These are phyloP conservation scores for Hypoxylon sp. DNA, from an alignment of 2,329 filamentous ascomycete species.

Conservation along the genomic window DNA sequence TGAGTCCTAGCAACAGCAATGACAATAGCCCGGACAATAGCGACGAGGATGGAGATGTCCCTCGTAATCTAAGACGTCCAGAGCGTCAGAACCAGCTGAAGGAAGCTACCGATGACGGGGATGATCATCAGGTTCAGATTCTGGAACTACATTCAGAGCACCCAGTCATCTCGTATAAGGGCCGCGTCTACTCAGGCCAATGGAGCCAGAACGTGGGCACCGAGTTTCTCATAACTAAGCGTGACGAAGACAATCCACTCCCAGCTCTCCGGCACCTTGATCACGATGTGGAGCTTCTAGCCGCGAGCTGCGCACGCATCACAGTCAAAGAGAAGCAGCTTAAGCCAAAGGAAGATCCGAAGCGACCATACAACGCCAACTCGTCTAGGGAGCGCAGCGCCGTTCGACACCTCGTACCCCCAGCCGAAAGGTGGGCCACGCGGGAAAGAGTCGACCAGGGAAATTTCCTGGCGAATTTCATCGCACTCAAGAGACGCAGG, in stretches of 20 bases:
- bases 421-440: constrained; percentile 63
- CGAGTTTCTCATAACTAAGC: constrained; percentile 78
- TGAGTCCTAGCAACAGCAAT: constrained; percentile 32
- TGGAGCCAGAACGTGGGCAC: constrained; percentile 91
- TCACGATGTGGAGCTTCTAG: constrained; percentile 78
- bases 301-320: constrained; percentile 78
- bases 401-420: constrained; percentile 59
- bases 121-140: constrained; percentile 75
- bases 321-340: constrained; percentile 76
- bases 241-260: constrained; percentile 58
- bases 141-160: constrained; percentile 83
- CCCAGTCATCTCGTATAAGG: constrained; percentile 85
- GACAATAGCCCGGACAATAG: constrained; percentile 36
- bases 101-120: constrained; percentile 45
- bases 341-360: constrained; percentile 58
- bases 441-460: constrained; percentile 59
- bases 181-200: constrained; percentile 81
- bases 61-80: constrained; percentile 20
- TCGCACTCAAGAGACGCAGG: constrained; percentile 73
- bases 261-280: constrained; percentile 66
- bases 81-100: constrained; percentile 23
- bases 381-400: constrained; percentile 52
- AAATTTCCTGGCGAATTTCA: constrained; percentile 75
- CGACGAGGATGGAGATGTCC: constrained; percentile 46
- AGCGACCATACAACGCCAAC: constrained; percentile 31